These are phyloP conservation scores for Athelia psychrophila DNA, from an alignment of 1,284 basidiomycete species.

Conservation along the genomic window DNA sequence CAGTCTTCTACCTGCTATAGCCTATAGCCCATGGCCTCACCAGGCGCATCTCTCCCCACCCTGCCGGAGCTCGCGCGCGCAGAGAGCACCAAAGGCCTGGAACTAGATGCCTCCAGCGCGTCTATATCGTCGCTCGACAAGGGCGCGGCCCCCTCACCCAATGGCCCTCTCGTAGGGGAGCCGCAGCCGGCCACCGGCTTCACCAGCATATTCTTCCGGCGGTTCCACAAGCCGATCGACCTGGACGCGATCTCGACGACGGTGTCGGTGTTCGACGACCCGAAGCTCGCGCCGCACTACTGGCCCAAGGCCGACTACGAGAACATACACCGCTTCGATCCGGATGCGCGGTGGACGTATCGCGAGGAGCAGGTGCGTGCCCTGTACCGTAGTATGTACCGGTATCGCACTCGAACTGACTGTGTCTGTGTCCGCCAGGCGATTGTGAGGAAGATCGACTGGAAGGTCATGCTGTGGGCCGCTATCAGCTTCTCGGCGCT, in stretches of 20 bases:
- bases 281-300: conserved; percentile 45
- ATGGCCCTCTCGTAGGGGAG: too few relatives aligned
- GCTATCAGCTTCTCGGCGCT: conserved; percentile 43
- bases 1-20: too few relatives aligned
- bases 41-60: too few relatives aligned
- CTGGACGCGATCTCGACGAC: conserved; percentile 45
- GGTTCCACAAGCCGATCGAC: conserved; percentile 22
- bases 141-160: too few relatives aligned
- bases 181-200: background rate
- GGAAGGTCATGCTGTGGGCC: conserved; percentile 46
- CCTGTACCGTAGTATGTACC: conserved; percentile 10
- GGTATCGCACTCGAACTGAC: background rate
- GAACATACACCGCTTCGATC: conserved; percentile 65
- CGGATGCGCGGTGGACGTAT: conserved; percentile 65
- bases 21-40: too few relatives aligned
- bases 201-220: conserved; percentile 26
- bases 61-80: too few relatives aligned
- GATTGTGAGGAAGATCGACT: conserved; percentile 46
- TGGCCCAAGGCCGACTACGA: conserved; percentile 57
- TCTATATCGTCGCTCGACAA: too few relatives aligned
- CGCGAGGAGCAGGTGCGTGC: conserved; percentile 55
- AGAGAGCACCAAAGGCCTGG: too few relatives aligned
- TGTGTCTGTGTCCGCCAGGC: conserved; percentile 17
- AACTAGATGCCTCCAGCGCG: too few relatives aligned
- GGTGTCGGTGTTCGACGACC: conserved; percentile 57